phyloP scores from a whole-genome alignment of 441 rosid species.

The Euphorbia corollata region DNA sequence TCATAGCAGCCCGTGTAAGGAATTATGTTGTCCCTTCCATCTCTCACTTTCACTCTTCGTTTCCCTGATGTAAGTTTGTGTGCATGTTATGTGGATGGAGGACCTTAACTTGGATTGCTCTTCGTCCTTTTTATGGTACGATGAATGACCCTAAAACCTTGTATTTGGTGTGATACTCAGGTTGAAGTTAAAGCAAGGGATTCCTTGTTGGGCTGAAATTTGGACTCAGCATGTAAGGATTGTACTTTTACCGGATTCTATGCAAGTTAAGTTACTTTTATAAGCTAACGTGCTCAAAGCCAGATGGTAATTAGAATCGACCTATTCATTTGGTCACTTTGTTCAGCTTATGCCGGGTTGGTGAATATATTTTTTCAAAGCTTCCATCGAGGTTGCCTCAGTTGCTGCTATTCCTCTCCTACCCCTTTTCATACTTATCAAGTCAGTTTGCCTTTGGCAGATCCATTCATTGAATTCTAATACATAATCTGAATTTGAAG shows the following conservation, averaged over 20 bases:
- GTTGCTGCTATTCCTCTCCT: too few relatives aligned
- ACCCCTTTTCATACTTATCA: neutral
- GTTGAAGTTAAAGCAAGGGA: neutral
- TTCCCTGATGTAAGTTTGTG: neutral
- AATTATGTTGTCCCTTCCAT: conserved; percentile 28
- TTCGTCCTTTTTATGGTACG: neutral
- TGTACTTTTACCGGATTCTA: neutral
- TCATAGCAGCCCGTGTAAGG: conserved; percentile 14
- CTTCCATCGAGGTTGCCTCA: conserved; percentile 25
- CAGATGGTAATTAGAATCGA: neutral
- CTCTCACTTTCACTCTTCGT: neutral
- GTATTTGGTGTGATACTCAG: neutral
- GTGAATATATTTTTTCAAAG: conserved; percentile 4
- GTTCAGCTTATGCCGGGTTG: conserved; percentile 22
- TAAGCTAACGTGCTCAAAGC: conserved; percentile 6
- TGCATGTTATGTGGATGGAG: neutral
- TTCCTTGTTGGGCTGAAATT: neutral
- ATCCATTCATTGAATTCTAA: conserved; percentile 4
- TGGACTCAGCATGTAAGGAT: neutral
- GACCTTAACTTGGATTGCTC: neutral
- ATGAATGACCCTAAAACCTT: neutral
- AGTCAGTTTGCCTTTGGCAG: neutral
- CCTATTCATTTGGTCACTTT: conserved; percentile 4
- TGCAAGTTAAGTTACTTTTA: too few relatives aligned
- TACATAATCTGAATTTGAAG: neutral